These are phyloP conservation scores for Trichomonascaceae sp. DNA, from an alignment of 1,139 yeast genomes.

Conservation along the genomic window DNA sequence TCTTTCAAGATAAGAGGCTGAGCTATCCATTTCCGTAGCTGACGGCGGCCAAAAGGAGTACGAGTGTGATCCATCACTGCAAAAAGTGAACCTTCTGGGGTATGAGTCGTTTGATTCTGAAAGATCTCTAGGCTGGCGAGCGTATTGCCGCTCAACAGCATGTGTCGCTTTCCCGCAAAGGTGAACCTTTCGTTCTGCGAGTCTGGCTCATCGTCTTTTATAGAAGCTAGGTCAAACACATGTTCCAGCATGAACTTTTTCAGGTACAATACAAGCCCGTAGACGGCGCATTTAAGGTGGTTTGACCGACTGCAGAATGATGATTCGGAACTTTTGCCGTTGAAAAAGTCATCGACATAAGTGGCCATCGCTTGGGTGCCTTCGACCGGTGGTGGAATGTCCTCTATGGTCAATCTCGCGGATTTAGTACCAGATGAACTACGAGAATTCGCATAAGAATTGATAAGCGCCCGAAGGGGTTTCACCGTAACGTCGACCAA, in stretches of 20 bases:
- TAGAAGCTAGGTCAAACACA: constrained; percentile 32
- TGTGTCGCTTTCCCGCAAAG: constrained; percentile 42
- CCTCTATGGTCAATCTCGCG: constrained; percentile 12
- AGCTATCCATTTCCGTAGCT: constrained; percentile 58
- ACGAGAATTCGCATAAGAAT: constrained; percentile 5
- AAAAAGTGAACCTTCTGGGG: constrained; percentile 52
- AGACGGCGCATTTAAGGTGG: background rate
- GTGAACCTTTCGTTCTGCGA: constrained; percentile 31
- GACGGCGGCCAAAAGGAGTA: constrained; percentile 62
- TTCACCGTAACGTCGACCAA: constrained; percentile 28
- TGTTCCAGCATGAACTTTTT: constrained; percentile 47
- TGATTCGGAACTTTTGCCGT: background rate
- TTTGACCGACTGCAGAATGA: background rate
- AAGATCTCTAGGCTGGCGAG: constrained; percentile 63
- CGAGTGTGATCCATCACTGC: constrained; percentile 74
- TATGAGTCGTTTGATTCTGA: constrained; percentile 43
- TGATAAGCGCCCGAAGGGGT: constrained; percentile 22
- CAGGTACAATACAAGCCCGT: constrained; percentile 36
- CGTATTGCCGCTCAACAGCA: constrained; percentile 61
- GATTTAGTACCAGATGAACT: constrained; percentile 3
- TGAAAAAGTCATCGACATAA: constrained; percentile 1
- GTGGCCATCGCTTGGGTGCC: background rate
- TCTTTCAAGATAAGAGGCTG: constrained; percentile 48
- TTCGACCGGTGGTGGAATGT: constrained; percentile 6
- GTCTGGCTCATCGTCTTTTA: background rate